phyloP scores from a whole-genome alignment of 768 basidiomycete genomes.

The Fistulinella prunicolor region DNA sequence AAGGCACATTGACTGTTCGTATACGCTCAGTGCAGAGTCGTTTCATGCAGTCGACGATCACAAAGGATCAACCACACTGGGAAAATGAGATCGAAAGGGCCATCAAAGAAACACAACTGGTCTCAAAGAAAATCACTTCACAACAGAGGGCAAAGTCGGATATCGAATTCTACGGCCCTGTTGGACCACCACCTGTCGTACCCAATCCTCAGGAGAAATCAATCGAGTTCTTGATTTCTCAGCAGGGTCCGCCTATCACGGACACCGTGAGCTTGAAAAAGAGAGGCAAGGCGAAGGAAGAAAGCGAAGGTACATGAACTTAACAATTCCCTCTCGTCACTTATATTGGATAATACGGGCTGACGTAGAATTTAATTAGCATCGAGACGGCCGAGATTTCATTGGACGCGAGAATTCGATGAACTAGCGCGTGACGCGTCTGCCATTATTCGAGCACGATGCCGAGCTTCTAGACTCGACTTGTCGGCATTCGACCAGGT shows the following conservation, averaged over 20 bases:
- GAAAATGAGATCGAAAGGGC: constrained; percentile 56
- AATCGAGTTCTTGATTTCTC: constrained; percentile 46
- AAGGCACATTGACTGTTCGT: constrained; percentile 46
- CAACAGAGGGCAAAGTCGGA: constrained; percentile 23
- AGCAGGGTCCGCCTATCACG: constrained; percentile 46
- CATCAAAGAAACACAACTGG: constrained; percentile 53
- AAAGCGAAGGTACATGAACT: constrained; percentile 27
- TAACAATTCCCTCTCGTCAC: not conserved
- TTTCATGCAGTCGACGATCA: constrained; percentile 57
- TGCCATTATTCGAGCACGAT: constrained; percentile 78
- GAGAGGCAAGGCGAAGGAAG: constrained; percentile 29
- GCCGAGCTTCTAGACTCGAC: constrained; percentile 60
- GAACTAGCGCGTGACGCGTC: constrained; percentile 85
- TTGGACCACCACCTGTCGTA: constrained; percentile 38
- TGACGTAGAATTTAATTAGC: constrained; percentile 10
- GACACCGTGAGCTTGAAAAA: constrained; percentile 35
- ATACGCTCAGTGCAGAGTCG: constrained; percentile 53
- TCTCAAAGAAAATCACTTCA: constrained; percentile 43
- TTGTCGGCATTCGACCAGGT: constrained; percentile 74
- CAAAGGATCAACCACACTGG: constrained; percentile 55
- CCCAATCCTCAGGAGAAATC: constrained; percentile 50
- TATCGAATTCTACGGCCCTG: constrained; percentile 1
- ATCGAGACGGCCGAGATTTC: constrained; percentile 63
- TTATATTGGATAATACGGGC: not conserved
- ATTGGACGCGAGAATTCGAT: constrained; percentile 85